Conservation (phyloP, 176 grass and related monocot genomes). For the Coix lacrymajobi region DNA sequence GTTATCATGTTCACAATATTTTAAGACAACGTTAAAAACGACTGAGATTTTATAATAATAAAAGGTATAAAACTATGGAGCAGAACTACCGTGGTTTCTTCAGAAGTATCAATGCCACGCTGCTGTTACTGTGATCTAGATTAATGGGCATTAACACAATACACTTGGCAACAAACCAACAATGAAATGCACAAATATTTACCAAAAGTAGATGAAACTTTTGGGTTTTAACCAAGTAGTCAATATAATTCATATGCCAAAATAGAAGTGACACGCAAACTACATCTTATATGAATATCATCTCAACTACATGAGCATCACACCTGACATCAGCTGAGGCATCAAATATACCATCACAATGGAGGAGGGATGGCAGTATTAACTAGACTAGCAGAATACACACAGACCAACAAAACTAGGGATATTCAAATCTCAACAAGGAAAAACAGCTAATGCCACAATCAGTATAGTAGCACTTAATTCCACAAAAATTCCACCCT, state of each 20-base stretch:
- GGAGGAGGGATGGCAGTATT: background rate
- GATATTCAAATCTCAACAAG: background rate
- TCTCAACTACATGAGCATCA: background rate
- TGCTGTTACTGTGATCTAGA: background rate
- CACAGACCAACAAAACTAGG: background rate
- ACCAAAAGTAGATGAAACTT: constrained; percentile 1
- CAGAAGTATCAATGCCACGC: background rate
- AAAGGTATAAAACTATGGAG: background rate
- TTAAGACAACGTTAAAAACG: background rate
- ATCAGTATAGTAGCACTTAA: background rate
- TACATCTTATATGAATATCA: background rate
- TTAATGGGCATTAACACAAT: background rate
- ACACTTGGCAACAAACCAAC: background rate
- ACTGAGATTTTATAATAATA: background rate
- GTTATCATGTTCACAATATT: background rate
- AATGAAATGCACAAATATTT: background rate
- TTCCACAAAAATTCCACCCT: background rate
- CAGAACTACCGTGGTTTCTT: background rate
- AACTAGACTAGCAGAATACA: background rate
- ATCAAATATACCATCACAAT: background rate
- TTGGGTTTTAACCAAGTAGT: background rate
- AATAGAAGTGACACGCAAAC: constrained; percentile 6
- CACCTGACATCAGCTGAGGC: background rate
- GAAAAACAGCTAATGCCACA: background rate
- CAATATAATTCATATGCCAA: background rate